Conservation (phyloP, 1,284 basidiomycete genomes). For the Naganishia liquefaciens region DNA sequence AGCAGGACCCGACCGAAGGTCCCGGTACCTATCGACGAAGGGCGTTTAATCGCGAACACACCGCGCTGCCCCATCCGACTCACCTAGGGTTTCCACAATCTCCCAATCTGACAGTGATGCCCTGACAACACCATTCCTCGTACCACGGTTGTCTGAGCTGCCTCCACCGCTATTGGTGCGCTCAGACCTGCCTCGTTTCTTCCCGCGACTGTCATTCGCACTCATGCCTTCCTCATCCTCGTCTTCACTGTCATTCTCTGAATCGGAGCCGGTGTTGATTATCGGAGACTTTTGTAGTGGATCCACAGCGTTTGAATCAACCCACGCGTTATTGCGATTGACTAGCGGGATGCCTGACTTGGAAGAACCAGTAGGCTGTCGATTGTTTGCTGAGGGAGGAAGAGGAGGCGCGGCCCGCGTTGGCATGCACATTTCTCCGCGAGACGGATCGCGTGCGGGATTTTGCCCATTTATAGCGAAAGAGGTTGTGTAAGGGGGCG, state of each 20-base stretch:
- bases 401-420: conserved; percentile 18
- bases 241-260: conserved; percentile 5
- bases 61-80: neutral
- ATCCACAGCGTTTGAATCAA: neutral
- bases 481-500: neutral
- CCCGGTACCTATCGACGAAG: conserved; percentile 44
- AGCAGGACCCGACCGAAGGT: conserved; percentile 55
- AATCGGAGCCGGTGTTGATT: neutral
- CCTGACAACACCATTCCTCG: conserved; percentile 31
- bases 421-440: conserved; percentile 1
- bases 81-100: conserved; percentile 51
- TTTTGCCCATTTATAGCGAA: neutral
- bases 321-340: conserved; percentile 1
- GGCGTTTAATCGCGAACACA: too few relatives aligned
- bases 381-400: conserved; percentile 1
- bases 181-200: conserved; percentile 25
- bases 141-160: neutral
- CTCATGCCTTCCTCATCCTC: neutral
- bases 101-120: conserved; percentile 52
- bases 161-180: conserved; percentile 1
- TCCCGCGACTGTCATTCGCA: neutral
- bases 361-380: neutral
- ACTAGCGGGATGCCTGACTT: neutral
- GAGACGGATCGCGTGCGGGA: neutral
- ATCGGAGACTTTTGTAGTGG: neutral